Conservation (phyloP, 2,329 filamentous ascomycete genomes). For the Alternaria arbusti region DNA sequence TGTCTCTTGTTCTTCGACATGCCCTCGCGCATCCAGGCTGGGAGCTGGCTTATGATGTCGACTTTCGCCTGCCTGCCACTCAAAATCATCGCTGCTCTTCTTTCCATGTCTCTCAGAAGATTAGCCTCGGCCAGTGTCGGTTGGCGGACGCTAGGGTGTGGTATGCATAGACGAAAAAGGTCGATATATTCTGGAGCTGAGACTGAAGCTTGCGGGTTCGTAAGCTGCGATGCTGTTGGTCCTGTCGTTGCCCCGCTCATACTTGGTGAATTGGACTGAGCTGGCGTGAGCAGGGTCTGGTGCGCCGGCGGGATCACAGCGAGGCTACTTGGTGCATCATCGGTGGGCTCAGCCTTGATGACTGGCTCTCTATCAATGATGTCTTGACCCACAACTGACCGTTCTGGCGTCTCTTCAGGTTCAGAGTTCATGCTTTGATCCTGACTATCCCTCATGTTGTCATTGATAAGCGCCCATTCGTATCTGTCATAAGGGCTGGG, state of each 20-base stretch:
- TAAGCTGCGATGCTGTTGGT: background rate
- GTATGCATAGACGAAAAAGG: background rate
- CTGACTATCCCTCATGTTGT: background rate
- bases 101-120: background rate
- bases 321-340: background rate
- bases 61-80: background rate
- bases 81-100: background rate
- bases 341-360: background rate
- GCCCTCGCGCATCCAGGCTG: background rate
- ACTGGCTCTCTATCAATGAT: background rate
- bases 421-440: background rate
- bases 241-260: no score
- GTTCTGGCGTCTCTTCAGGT: background rate
- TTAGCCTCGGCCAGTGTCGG: no score
- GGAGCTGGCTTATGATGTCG: background rate
- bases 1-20: no score
- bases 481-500: background rate
- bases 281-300: background rate
- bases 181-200: background rate
- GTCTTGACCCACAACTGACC: background rate
- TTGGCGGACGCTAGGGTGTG: background rate
- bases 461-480: background rate
- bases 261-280: background rate
- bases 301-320: background rate
- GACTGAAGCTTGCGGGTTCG: background rate